phyloP scores from a whole-genome alignment of 2,329 filamentous ascomycete species.

The Cercospora sp. region DNA sequence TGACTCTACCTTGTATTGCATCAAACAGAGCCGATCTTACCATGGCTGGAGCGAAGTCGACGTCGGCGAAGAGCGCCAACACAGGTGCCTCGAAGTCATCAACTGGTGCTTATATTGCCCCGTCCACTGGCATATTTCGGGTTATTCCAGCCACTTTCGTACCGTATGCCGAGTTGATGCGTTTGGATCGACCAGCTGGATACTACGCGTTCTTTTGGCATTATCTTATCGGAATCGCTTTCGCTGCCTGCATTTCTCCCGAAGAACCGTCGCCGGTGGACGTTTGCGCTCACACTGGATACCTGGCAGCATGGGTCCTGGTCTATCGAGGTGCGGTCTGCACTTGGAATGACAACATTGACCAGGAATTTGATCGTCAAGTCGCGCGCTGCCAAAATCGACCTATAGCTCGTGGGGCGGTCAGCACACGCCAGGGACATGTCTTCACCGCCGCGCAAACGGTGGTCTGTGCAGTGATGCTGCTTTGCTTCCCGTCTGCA shows the following conservation, averaged over 20 bases:
- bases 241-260: constrained; percentile 15
- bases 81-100: background rate
- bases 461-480: constrained; percentile 8
- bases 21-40: background rate
- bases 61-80: background rate
- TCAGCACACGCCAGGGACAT: constrained; percentile 17
- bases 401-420: constrained; percentile 19
- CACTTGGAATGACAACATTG: constrained; percentile 22
- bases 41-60: background rate
- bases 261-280: background rate
- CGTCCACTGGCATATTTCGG: constrained; percentile 15
- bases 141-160: constrained; percentile 10
- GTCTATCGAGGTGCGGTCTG: constrained; percentile 17
- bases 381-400: constrained; percentile 14
- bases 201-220: constrained; percentile 23
- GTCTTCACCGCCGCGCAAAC: constrained; percentile 16
- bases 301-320: constrained; percentile 14
- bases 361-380: constrained; percentile 18
- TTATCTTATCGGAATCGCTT: constrained; percentile 17
- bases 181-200: constrained; percentile 18
- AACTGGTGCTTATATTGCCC: constrained; percentile 5
- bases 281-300: constrained; percentile 3
- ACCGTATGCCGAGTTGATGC: constrained; percentile 19
- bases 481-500: background rate
- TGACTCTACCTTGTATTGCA: background rate